These are phyloP conservation scores for Diaporthe ilicicola DNA, from an alignment of 2,329 filamentous ascomycete species.

Conservation along the genomic window DNA sequence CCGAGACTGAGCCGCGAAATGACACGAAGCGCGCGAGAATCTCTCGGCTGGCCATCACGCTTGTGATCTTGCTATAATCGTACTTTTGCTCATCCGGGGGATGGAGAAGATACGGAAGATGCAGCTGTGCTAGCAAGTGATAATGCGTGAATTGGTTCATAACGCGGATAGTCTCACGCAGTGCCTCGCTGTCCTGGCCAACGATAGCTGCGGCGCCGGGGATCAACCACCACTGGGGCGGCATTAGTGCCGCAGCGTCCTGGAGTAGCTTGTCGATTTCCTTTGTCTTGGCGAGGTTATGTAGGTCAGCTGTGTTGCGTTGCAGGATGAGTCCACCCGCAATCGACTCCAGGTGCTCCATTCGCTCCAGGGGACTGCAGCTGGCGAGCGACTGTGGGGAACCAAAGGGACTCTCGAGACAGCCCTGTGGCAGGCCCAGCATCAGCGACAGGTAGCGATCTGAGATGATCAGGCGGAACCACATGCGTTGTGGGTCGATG, in stretches of 20 bases:
- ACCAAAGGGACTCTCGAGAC: conserved; percentile 41
- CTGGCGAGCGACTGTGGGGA: conserved; percentile 39
- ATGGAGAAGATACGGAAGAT: conserved; percentile 54
- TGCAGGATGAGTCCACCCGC: conserved; percentile 49
- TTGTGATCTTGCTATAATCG: conserved; percentile 50
- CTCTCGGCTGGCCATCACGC: conserved; percentile 52
- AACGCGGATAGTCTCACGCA: conserved; percentile 46
- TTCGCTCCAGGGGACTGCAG: conserved; percentile 42
- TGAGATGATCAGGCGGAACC: conserved; percentile 53
- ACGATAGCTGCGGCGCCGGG: conserved; percentile 35
- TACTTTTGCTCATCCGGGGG: conserved; percentile 40
- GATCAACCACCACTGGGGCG: conserved; percentile 52
- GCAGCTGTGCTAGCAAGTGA: conserved; percentile 52
- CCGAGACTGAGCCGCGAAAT: conserved; percentile 44
- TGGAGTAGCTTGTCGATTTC: conserved; percentile 50
- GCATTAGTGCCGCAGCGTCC: conserved; percentile 46
- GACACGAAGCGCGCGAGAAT: conserved; percentile 49
- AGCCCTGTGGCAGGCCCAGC: conserved; percentile 54
- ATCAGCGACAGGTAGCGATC: conserved; percentile 59
- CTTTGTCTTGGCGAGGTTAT: conserved; percentile 41
- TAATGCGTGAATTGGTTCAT: conserved; percentile 53
- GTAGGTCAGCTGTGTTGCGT: conserved; percentile 42
- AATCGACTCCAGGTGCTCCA: conserved; percentile 47
- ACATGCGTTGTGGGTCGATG: conserved; percentile 49
- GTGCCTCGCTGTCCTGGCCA: conserved; percentile 34